Evolutionary conservation across 2,329 filamentous ascomycete species (phyloP).

Genomic region (Penicillium sp.): DNA sequence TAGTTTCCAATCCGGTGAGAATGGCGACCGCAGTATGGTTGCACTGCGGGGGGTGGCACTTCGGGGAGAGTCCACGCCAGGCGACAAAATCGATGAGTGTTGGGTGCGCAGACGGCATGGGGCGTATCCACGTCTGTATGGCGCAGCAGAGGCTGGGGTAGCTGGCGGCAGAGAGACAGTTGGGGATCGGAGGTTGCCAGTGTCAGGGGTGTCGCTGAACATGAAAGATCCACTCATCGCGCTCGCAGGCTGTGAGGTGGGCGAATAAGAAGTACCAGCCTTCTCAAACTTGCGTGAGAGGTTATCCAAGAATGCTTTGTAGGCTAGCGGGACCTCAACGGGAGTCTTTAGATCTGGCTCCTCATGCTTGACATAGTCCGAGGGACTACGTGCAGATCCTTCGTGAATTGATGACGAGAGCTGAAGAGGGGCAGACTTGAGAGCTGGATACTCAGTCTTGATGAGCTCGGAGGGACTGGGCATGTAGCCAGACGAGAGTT

Average conservation of each 20-base stretch:
- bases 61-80: conserved; percentile 66
- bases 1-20: conserved; percentile 78
- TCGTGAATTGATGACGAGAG: background rate
- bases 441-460: background rate
- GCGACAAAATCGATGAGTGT: conserved; percentile 69
- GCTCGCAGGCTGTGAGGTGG: conserved; percentile 42
- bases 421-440: background rate
- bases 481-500: background rate
- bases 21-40: conserved; percentile 66
- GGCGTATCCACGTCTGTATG: conserved; percentile 33
- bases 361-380: background rate
- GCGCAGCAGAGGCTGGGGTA: conserved; percentile 52
- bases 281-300: conserved; percentile 30
- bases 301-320: background rate
- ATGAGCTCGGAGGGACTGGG: background rate
- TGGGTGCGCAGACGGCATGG: conserved; percentile 72
- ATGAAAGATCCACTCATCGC: conserved; percentile 33
- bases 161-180: background rate
- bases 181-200: conserved; percentile 46
- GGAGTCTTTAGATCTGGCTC: background rate
- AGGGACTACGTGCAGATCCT: background rate
- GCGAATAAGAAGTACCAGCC: conserved; percentile 33
- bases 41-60: conserved; percentile 42
- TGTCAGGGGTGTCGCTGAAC: conserved; percentile 48
- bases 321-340: background rate